Conservation (phyloP, 768 basidiomycete species). For the Rhodotorula sphaerocarpa region DNA sequence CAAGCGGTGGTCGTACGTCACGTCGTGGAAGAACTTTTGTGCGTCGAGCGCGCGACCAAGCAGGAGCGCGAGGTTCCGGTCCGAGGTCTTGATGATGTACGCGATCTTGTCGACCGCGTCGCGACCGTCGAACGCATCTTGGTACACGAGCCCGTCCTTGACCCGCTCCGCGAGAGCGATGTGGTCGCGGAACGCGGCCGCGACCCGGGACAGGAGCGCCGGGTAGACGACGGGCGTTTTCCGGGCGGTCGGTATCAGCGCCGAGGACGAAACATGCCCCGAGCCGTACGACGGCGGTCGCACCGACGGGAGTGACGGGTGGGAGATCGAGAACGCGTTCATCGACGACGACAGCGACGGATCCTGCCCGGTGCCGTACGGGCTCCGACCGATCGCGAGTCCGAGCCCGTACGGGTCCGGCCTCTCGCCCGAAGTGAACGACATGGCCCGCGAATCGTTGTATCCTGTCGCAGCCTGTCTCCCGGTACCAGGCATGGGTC, state of each 20-base stretch:
- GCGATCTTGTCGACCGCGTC: conserved; percentile 96
- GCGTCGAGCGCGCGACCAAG: conserved; percentile 93
- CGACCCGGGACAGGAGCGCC: conserved; percentile 88
- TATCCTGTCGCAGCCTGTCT: conserved; percentile 9
- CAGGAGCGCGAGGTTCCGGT: conserved; percentile 86
- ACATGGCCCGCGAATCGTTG: conserved; percentile 24
- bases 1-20: conserved; percentile 93
- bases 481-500: conserved; percentile 23
- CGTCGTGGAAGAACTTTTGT: conserved; percentile 98
- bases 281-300: conserved; percentile 16
- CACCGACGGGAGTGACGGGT: not conserved
- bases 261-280: not conserved
- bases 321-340: conserved; percentile 2
- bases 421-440: conserved; percentile 31
- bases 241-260: not conserved
- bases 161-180: conserved; percentile 66
- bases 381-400: not conserved
- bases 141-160: conserved; percentile 94
- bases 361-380: conserved; percentile 1
- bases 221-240: conserved; percentile 57
- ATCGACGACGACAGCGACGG: not conserved
- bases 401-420: conserved; percentile 16
- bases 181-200: conserved; percentile 81
- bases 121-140: conserved; percentile 90
- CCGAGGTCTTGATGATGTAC: conserved; percentile 96